Evolutionary conservation across 495 filamentous ascomycete genomes (phyloP).

Genomic region (Lepidopterella palustris): DNA sequence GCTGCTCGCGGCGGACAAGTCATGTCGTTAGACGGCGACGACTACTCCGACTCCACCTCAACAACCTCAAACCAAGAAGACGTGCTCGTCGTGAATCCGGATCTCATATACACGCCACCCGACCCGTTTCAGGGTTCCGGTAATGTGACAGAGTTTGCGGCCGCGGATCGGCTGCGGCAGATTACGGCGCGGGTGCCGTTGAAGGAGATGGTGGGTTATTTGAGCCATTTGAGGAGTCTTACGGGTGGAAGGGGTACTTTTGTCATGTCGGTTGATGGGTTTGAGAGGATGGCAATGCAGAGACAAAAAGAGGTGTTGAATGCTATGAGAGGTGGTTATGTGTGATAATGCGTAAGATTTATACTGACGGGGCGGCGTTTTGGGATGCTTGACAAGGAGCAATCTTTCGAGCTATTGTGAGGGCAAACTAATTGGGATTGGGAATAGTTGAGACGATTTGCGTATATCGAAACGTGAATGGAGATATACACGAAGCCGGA

Average conservation of each 20-base stretch:
- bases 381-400: too few relatives aligned
- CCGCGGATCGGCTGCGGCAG: conserved; percentile 41
- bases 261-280: conserved; percentile 84
- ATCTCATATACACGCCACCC: conserved; percentile 71
- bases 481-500: too few relatives aligned
- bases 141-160: background rate
- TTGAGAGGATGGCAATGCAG: conserved; percentile 72
- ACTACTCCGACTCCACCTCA: conserved; percentile 29
- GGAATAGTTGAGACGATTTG: too few relatives aligned
- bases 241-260: conserved; percentile 87
- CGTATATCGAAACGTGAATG: too few relatives aligned
- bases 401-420: too few relatives aligned
- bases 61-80: conserved; percentile 29
- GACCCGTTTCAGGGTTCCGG: conserved; percentile 65
- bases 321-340: conserved; percentile 39
- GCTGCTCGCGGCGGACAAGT: conserved; percentile 79
- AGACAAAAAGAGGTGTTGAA: conserved; percentile 52
- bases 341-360: background rate
- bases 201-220: conserved; percentile 95
- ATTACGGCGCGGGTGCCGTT: conserved; percentile 83
- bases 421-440: too few relatives aligned
- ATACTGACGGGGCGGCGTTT: too few relatives aligned
- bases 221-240: conserved; percentile 80
- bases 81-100: conserved; percentile 52
- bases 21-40: conserved; percentile 60